Evolutionary conservation across 768 basidiomycete species (phyloP).

Genomic region (Lentinula sp.): DNA sequence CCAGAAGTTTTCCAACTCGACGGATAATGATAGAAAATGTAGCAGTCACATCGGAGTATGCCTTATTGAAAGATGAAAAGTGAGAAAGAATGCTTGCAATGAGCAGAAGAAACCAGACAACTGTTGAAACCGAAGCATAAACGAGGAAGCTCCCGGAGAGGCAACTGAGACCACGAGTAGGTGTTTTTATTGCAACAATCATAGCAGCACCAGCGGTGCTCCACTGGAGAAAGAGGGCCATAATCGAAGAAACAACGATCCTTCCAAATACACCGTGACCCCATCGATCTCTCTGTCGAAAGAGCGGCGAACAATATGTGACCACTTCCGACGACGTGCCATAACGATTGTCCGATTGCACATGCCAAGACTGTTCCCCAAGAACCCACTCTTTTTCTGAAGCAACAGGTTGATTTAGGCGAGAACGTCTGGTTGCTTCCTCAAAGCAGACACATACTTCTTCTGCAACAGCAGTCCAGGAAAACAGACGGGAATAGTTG

Average conservation of each 20-base stretch:
- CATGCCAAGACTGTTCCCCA: background rate
- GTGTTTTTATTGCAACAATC: constrained; percentile 20
- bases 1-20: constrained; percentile 23
- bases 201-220: constrained; percentile 22
- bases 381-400: constrained; percentile 4
- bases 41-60: constrained; percentile 8
- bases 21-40: constrained; percentile 19
- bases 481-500: constrained; percentile 15
- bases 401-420: constrained; percentile 3
- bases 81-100: constrained; percentile 16
- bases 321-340: constrained; percentile 15
- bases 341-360: constrained; percentile 7
- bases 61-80: background rate
- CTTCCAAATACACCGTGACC: constrained; percentile 15
- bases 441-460: constrained; percentile 7
- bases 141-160: constrained; percentile 24
- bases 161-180: constrained; percentile 27
- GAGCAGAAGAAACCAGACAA: constrained; percentile 23
- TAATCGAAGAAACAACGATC: constrained; percentile 21
- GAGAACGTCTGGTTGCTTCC: constrained; percentile 9
- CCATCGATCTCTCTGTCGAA: constrained; percentile 9
- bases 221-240: constrained; percentile 26
- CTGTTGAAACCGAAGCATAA: constrained; percentile 21
- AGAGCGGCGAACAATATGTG: constrained; percentile 13
- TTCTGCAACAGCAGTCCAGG: constrained; percentile 13